Percentiles rank a stretch among this genome's conserved stretches.
Conservation (phyloP, 768 basidiomycete genomes). For the Hypsizygus marmoreus region DNA sequence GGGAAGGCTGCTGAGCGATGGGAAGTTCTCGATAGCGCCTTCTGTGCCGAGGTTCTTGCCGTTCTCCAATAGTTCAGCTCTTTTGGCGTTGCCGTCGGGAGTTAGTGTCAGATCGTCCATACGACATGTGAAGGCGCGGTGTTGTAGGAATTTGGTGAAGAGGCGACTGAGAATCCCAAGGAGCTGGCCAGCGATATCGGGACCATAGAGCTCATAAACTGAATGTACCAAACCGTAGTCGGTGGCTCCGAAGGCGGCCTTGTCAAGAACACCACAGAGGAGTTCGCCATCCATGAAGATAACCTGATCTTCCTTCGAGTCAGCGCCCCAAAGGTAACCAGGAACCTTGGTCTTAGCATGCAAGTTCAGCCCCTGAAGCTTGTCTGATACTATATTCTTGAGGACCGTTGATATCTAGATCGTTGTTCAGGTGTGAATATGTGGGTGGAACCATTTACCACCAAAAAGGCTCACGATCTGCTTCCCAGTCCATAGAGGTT, state of each 20-base stretch:
- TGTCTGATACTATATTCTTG: constrained; percentile 83
- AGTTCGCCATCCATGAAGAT: constrained; percentile 92
- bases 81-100: constrained; percentile 69
- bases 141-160: constrained; percentile 96
- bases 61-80: constrained; percentile 65
- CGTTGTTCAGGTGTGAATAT: constrained; percentile 3
- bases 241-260: constrained; percentile 94
- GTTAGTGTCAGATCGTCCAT: constrained; percentile 98
- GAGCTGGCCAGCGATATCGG: constrained; percentile 85
- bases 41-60: constrained; percentile 78
- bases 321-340: constrained; percentile 79
- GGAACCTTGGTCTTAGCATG: constrained; percentile 88
- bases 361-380: constrained; percentile 81
- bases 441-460: neutral
- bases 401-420: constrained; percentile 89
- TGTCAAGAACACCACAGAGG: constrained; percentile 92
- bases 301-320: constrained; percentile 83
- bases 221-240: constrained; percentile 98
- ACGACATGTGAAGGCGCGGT: constrained; percentile 95
- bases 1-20: constrained; percentile 58
- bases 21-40: constrained; percentile 90
- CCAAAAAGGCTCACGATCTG: constrained; percentile 74
- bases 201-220: constrained; percentile 92
- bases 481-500: constrained; percentile 95
- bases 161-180: constrained; percentile 91